Base-by-base conservation (phyloP, 352 stramenopile species). In the Hyaloperonospora brassicae region DNA sequence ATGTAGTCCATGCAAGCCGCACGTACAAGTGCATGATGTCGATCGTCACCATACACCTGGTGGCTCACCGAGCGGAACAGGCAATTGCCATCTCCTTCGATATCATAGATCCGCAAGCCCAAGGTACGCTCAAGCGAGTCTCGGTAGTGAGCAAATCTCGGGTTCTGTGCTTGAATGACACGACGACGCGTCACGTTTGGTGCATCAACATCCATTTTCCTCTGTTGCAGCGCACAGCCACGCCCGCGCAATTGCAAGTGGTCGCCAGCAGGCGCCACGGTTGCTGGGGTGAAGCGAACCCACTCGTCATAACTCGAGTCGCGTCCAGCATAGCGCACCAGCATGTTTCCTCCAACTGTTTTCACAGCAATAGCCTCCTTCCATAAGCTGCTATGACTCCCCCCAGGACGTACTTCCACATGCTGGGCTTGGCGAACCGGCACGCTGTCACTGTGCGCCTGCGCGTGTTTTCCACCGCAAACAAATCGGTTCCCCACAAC, bases 71-170 rank as follows among this genome's bases (percentile, higher is more conserved):
- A 87, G 14, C 95, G 91, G 66, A 98, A 99, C 10, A 99, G 68
- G 62, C 96, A 99, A 70, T 99, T 99, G 27, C 96, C 96, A 64
- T 99, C 96, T 7, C 94, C 92, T 52, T 95, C 78, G 45, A 98
- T 86, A 9, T 73, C 53, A 54, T 70, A 63, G 54, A 91, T 80
- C 5, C 52, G 55, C 27, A 90, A 59, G 11, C 68, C 66, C 21
- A 82, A 52, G 0, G 57, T 49, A 13, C 57, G 51, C 22, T 59
- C 47, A 27, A 93, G 51, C 11, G 78, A 76, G 24, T 81, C 61
- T 6, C 66, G 73, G 47, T 93, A 93, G 51, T 89, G 79, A 23
- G 70, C 62, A 62, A 88, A 93, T 27, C 72, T 73, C n/a, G 80
- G 80, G 43, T 89, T 89, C 52, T 86, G 64, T 2, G 69, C 51